Conservation (phyloP, 2,329 filamentous ascomycete genomes). For the Fusarium concolor region DNA sequence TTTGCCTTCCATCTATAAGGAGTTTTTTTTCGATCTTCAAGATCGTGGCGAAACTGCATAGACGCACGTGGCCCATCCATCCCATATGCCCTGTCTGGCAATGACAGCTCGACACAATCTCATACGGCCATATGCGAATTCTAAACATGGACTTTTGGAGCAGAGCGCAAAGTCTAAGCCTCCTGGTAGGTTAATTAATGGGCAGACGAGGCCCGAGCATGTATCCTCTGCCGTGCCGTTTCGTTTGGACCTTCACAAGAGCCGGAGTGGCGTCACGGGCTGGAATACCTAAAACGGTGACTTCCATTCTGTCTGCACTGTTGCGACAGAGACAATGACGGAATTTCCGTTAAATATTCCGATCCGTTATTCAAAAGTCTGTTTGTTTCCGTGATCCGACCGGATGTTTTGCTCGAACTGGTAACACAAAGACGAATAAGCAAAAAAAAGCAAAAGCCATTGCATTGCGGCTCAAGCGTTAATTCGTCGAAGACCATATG, state of each 20-base stretch:
- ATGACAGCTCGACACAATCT: constrained; percentile 30
- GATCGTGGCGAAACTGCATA: constrained; percentile 16
- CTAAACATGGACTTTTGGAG: constrained; percentile 15
- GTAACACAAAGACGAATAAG: not conserved
- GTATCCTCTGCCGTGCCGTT: constrained; percentile 2
- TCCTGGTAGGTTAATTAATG: not conserved
- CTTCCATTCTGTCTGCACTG: not conserved
- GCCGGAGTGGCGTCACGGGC: constrained; percentile 17
- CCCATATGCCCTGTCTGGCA: not conserved
- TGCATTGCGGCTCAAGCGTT: constrained; percentile 5
- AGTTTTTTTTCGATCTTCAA: constrained; percentile 1
- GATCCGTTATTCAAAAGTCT: not conserved
- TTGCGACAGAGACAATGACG: not conserved
- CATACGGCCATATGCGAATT: constrained; percentile 23
- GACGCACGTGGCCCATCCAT: constrained; percentile 21
- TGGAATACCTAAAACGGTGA: constrained; percentile 10
- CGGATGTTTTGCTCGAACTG: not conserved
- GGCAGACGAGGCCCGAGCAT: not conserved
- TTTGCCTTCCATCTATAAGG: constrained; percentile 6
- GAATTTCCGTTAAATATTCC: not conserved
- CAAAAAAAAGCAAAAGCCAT: not conserved
- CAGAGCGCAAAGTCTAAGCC: constrained; percentile 11
- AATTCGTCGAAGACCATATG: not conserved
- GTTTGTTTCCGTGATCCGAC: not conserved
- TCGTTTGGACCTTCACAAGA: not conserved